Percentiles rank a stretch among this genome's conserved stretches.
Conservation (phyloP, 805 yeast genomes). For the Yarrowia keelungensis region DNA sequence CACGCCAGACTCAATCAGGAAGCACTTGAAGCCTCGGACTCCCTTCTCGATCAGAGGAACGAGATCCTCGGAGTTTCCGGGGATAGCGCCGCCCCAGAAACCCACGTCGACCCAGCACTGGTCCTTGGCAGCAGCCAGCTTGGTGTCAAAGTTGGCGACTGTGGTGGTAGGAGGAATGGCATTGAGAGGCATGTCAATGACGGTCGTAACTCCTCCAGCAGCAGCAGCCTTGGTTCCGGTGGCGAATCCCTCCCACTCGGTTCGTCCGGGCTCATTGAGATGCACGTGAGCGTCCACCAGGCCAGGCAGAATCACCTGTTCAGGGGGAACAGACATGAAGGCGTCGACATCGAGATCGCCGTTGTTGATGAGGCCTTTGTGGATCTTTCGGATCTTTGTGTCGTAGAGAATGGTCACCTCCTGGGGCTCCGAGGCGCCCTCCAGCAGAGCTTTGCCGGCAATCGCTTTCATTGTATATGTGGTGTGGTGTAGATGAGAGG, state of each 20-base stretch:
- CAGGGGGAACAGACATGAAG: conserved; percentile 13
- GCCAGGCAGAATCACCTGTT: conserved; percentile 75
- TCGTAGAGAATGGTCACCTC: conserved; percentile 32
- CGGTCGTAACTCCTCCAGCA: conserved; percentile 95
- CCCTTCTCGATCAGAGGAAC: conserved; percentile 82
- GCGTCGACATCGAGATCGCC: conserved; percentile 22
- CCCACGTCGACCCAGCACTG: conserved; percentile 94
- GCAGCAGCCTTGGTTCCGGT: conserved; percentile 96
- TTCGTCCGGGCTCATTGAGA: conserved; percentile 95
- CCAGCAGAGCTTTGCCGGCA: conserved; percentile 29
- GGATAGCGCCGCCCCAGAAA: conserved; percentile 96
- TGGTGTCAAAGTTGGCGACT: conserved; percentile 72
- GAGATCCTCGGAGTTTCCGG: conserved; percentile 72
- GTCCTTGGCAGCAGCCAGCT: conserved; percentile 77
- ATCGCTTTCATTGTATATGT: conserved; percentile 24
- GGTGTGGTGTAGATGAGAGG: conserved; percentile 6
- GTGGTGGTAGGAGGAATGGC: conserved; percentile 97
- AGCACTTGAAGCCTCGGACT: conserved; percentile 93
- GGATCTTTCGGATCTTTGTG: conserved; percentile 13
- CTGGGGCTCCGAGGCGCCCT: conserved; percentile 21
- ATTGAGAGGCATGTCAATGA: conserved; percentile 93
- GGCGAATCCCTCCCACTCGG: conserved; percentile 99
- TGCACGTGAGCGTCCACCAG: conserved; percentile 94
- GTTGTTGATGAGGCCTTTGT: neutral
- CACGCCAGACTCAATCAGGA: conserved; percentile 92